Conservation (phyloP, 441 rosid species). For the Arabidopsis lyrata region DNA sequence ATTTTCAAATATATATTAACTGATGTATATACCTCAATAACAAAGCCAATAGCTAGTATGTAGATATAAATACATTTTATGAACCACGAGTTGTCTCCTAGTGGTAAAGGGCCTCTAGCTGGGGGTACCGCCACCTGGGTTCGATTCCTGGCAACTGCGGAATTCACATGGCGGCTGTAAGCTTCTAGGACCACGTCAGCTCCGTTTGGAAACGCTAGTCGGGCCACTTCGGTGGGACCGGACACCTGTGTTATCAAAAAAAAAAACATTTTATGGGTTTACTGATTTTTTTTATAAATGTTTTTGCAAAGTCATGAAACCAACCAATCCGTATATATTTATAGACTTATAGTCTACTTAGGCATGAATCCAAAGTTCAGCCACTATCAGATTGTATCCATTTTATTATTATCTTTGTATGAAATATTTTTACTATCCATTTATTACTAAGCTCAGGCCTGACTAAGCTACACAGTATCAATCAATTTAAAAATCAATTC, state of each 20-base stretch:
- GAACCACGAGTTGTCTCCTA: too few species aligned
- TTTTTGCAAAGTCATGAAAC: background rate
- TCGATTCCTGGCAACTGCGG: too few species aligned
- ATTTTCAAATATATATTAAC: background rate
- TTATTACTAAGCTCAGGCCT: background rate
- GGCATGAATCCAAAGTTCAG: background rate
- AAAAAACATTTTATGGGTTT: background rate
- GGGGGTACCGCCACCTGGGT: too few species aligned
- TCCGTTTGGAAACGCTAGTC: too few species aligned
- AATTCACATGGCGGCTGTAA: too few species aligned
- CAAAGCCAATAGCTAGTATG: too few species aligned
- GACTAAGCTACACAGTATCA: background rate
- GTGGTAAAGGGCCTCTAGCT: too few species aligned
- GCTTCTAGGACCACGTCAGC: too few species aligned
- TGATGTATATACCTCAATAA: too few species aligned
- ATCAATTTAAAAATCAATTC: background rate
- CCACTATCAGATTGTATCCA: background rate
- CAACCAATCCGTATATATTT: background rate
- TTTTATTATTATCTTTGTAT: background rate
- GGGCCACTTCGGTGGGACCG: too few species aligned
- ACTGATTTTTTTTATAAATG: background rate
- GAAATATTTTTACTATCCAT: too few species aligned
- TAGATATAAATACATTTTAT: background rate
- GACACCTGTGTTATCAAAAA: too few species aligned
- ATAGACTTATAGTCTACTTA: background rate